Evolutionary conservation across 1,284 basidiomycete species (phyloP), one percentile per base, ranked within the genome.

Genomic region (Mycosarcoma mackinlayi): DNA sequence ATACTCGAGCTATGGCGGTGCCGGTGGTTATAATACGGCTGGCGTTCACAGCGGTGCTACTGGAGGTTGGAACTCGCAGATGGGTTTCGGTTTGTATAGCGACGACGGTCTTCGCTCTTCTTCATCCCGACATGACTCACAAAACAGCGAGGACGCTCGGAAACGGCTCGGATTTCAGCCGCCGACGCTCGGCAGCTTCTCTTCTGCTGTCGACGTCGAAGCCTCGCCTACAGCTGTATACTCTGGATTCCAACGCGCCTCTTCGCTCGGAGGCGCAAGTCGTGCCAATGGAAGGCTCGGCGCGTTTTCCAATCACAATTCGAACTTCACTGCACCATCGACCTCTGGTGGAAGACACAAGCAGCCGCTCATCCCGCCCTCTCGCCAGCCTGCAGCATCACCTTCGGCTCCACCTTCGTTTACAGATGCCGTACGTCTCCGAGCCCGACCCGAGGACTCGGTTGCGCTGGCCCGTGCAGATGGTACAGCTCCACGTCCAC

Each of bases 1-100:
- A 1, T 70, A 64, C 21, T 51, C 53, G 24, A 64, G 65, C 51
- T 65, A 73, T 21, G 65, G 66, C 6, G 61, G 58, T 13, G 41
- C 41, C 19, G 62, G 71, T 24, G 65, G 65, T 13, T 59, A 62
- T 30, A 51, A 16, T 3, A 39, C 65, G 1, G 25, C 39, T 4
- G 65, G 58, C 6, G 65, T 68, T 21, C 65, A 68, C 39, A 69
- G 60, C 25, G 61, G 60, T 11, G 67, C 67, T 16, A 64, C 61
- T 8, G 61, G 61, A 13, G 60, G 56, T 6, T 70, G 67, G 67
- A 70, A 61, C 19, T 70, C 67, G 51, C 48, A 39, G 19, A 70
- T 63, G 55, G 56, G 61, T 8, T 70, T 64, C 35, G 60, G 61
- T 3, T 34, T 56, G 47, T 56, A 63, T 31, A 59, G 42, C 23